These are phyloP conservation scores for Crucibulum laeve DNA, from an alignment of 768 basidiomycete genomes.

Conservation along the genomic window DNA sequence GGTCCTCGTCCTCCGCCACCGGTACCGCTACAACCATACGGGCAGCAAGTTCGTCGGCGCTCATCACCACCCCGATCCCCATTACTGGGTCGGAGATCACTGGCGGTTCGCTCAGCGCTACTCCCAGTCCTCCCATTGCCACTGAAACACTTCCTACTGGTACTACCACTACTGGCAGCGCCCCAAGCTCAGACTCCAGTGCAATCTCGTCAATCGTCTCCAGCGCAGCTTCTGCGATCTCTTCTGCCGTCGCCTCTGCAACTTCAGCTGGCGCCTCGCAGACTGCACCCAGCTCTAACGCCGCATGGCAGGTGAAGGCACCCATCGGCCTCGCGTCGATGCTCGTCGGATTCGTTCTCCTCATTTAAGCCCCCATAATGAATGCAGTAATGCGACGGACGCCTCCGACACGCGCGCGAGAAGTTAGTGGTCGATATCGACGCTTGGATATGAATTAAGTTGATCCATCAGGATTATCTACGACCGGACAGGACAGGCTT, in stretches of 20 bases:
- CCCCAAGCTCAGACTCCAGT: background rate
- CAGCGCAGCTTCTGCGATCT: slow-evolving; percentile 6
- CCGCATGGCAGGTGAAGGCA: too few species aligned
- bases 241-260: slow-evolving; percentile 8
- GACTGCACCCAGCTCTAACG: too few species aligned
- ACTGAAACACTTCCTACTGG: background rate
- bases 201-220: background rate
- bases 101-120: slow-evolving; percentile 10
- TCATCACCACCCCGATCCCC: slow-evolving; percentile 23
- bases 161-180: background rate
- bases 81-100: slow-evolving; percentile 27
- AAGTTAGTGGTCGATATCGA: too few species aligned
- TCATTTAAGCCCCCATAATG: too few species aligned
- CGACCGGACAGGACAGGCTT: background rate
- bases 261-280: background rate
- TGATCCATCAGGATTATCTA: too few species aligned
- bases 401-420: too few species aligned
- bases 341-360: too few species aligned
- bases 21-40: slow-evolving; percentile 9
- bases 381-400: too few species aligned
- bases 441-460: too few species aligned
- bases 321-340: too few species aligned
- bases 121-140: slow-evolving; percentile 8
- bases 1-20: slow-evolving; percentile 14
- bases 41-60: slow-evolving; percentile 16